phyloP scores from a whole-genome alignment of 2,329 filamentous ascomycete species.

The Claviceps monticola region DNA sequence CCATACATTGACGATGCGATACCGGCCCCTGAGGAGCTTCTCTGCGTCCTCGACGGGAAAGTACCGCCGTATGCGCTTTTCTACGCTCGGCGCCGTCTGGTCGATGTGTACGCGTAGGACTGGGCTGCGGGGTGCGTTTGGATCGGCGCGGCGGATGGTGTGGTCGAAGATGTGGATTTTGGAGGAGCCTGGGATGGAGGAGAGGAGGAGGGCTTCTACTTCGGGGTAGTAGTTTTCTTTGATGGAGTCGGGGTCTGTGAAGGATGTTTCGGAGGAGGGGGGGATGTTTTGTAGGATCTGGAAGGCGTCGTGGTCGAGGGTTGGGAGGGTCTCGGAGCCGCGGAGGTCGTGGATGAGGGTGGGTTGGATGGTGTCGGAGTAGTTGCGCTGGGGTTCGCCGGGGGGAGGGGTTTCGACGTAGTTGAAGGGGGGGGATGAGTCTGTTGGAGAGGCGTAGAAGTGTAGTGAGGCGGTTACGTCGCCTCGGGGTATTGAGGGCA shows the following conservation, averaged over 20 bases:
- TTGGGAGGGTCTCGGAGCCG: slow-evolving; percentile 37
- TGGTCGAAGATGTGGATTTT: slow-evolving; percentile 49
- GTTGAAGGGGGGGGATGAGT: slow-evolving; percentile 43
- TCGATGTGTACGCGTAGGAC: slow-evolving; percentile 40
- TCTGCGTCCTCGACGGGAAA: slow-evolving; percentile 29
- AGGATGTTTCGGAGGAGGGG: slow-evolving; percentile 21
- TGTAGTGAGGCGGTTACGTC: slow-evolving; percentile 47
- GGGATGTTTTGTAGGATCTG: slow-evolving; percentile 16
- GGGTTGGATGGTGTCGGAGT: slow-evolving; percentile 30
- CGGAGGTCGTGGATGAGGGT: slow-evolving; percentile 61
- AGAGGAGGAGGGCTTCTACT: slow-evolving; percentile 40
- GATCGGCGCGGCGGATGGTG: slow-evolving; percentile 40
- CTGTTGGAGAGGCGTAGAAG: slow-evolving; percentile 53
- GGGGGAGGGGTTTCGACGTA: slow-evolving; percentile 50
- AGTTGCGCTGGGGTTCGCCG: slow-evolving; percentile 54
- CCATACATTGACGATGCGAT: slow-evolving; percentile 42
- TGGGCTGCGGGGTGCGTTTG: slow-evolving; percentile 25
- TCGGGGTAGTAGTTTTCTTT: slow-evolving; percentile 56
- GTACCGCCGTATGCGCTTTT: slow-evolving; percentile 23
- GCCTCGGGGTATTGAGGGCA: slow-evolving; percentile 35
- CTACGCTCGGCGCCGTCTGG: slow-evolving; percentile 35
- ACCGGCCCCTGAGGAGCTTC: slow-evolving; percentile 28
- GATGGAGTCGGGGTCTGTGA: slow-evolving; percentile 45
- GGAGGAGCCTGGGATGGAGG: slow-evolving; percentile 25
- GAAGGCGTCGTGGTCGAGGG: slow-evolving; percentile 26